Evolutionary conservation across 345 rosid species (phyloP).

Genomic region (Gossypium ekmanianum): DNA sequence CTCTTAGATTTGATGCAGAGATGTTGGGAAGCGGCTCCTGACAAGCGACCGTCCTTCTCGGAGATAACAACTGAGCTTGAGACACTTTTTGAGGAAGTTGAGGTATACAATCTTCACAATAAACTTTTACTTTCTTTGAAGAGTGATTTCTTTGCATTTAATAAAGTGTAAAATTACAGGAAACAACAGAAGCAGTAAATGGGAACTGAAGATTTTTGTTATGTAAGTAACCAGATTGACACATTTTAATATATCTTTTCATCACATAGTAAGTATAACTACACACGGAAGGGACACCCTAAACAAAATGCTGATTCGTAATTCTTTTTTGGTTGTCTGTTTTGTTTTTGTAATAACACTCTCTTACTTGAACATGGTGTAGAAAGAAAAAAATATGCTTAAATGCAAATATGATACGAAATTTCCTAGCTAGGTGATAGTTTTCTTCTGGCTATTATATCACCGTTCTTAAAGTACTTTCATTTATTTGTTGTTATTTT

Average conservation of each 20-base stretch:
- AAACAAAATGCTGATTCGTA: background rate
- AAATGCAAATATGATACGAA: background rate
- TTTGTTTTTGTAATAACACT: background rate
- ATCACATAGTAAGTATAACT: background rate
- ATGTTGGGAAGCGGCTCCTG: conserved; percentile 66
- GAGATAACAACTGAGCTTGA: conserved; percentile 55
- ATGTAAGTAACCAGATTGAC: background rate
- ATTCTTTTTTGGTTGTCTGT: background rate
- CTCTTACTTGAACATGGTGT: background rate
- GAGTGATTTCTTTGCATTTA: conserved; percentile 2
- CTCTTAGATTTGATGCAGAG: conserved; percentile 54
- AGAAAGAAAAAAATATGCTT: background rate
- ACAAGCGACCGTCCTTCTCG: conserved; percentile 50
- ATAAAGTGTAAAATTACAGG: conserved; percentile 26
- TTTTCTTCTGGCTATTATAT: too few relatives aligned
- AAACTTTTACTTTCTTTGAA: background rate
- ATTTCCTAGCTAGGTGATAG: background rate
- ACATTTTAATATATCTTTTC: conserved; percentile 16
- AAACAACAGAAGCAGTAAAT: conserved; percentile 26
- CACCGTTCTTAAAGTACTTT: too few relatives aligned
- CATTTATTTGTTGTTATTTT: too few relatives aligned
- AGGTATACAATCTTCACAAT: conserved; percentile 29
- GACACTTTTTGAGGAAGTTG: conserved; percentile 36
- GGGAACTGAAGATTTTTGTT: conserved; percentile 26
- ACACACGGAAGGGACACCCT: background rate